Percentiles rank a stretch among this genome's conserved stretches.
Conservation (phyloP, 2,329 filamentous ascomycete species). For the Trichoderma semiorbis region DNA sequence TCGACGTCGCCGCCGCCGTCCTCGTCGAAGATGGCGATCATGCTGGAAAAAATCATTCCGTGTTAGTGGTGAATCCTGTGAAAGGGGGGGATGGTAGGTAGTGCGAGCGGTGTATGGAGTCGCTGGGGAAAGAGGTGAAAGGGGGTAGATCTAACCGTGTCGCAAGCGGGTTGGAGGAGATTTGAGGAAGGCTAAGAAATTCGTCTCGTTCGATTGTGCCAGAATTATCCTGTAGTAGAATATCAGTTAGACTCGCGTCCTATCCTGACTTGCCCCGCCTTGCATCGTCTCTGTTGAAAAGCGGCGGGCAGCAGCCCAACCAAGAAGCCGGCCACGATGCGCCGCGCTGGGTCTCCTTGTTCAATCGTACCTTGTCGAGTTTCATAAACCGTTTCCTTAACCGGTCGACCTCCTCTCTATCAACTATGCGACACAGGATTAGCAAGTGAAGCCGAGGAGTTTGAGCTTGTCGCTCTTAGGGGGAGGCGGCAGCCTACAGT, state of each 20-base stretch:
- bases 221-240: slow-evolving; percentile 73
- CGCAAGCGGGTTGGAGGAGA: slow-evolving; percentile 94
- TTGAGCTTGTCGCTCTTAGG: no score
- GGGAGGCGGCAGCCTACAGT: slow-evolving; percentile 60
- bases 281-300: not conserved
- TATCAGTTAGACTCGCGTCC: not conserved
- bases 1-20: slow-evolving; percentile 97
- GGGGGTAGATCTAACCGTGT: slow-evolving; percentile 62
- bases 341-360: not conserved
- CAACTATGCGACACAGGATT: slow-evolving; percentile 56
- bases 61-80: not conserved
- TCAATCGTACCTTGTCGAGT: slow-evolving; percentile 76
- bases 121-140: not conserved
- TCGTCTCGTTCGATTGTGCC: slow-evolving; percentile 98
- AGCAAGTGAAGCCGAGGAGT: not conserved
- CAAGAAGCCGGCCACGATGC: not conserved
- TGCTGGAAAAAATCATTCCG: slow-evolving; percentile 49
- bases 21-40: slow-evolving; percentile 99
- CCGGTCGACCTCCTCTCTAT: slow-evolving; percentile 94
- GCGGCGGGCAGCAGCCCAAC: not conserved
- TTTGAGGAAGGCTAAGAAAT: slow-evolving; percentile 94
- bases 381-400: slow-evolving; percentile 99
- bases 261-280: not conserved
- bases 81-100: not conserved
- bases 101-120: not conserved